These are phyloP conservation scores for Lachnellula subtilissima DNA, from an alignment of 2,329 filamentous ascomycete species.

Conservation along the genomic window DNA sequence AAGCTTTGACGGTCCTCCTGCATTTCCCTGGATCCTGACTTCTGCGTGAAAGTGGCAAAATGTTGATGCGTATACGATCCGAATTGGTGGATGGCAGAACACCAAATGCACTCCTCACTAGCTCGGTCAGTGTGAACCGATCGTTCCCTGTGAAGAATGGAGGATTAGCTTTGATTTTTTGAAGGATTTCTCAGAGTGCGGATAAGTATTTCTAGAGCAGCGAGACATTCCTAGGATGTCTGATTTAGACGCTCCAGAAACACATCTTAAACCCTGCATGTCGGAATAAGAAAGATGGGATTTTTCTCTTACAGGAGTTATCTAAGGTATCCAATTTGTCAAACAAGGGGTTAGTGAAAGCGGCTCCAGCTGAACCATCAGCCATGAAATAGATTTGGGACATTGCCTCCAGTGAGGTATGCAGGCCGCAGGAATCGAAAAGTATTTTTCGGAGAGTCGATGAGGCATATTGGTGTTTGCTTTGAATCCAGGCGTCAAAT, in stretches of 20 bases:
- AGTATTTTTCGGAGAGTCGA: constrained; percentile 60
- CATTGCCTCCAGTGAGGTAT: constrained; percentile 59
- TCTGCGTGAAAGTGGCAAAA: constrained; percentile 36
- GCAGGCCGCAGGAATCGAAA: constrained; percentile 64
- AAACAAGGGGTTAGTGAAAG: constrained; percentile 67
- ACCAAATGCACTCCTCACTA: constrained; percentile 68
- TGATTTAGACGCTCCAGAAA: too few relatives aligned
- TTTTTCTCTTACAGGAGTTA: constrained; percentile 43
- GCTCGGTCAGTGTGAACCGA: constrained; percentile 72
- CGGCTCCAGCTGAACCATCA: constrained; percentile 63
- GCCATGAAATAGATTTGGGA: constrained; percentile 71
- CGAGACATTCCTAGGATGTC: too few relatives aligned
- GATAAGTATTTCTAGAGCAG: too few relatives aligned
- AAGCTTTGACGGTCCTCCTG: constrained; percentile 54
- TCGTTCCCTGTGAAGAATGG: constrained; percentile 51
- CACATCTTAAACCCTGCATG: too few relatives aligned
- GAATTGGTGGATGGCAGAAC: constrained; percentile 47
- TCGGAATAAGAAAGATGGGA: too few relatives aligned
- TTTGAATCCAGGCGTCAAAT: constrained; percentile 72
- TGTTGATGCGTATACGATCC: constrained; percentile 58
- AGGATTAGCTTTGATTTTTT: too few relatives aligned
- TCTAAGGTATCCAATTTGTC: constrained; percentile 62
- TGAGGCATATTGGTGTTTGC: constrained; percentile 67
- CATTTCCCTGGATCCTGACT: constrained; percentile 42
- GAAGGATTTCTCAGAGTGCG: too few relatives aligned